A percentile compares a stretch with the other conserved stretches of the same genome.
phyloP scores from a whole-genome alignment of 2,329 filamentous ascomycete genomes.

The Purpureocillium takamizusanense region DNA sequence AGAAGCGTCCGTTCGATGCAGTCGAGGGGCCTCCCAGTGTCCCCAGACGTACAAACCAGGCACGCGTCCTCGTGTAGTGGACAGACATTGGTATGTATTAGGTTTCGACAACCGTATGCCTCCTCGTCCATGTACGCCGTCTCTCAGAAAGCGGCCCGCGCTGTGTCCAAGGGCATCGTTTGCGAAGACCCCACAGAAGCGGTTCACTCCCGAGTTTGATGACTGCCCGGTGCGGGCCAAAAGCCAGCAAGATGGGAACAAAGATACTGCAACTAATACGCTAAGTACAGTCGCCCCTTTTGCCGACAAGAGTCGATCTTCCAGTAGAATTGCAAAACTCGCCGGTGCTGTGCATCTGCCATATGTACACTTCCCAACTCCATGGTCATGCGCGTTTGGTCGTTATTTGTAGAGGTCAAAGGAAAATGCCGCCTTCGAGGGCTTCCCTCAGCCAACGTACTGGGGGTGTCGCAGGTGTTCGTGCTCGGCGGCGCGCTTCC shows the following conservation, averaged over 20 bases:
- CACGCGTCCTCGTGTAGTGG: background rate
- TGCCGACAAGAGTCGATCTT: slow-evolving; percentile 1
- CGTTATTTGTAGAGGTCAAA: slow-evolving; percentile 11
- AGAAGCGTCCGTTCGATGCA: no score
- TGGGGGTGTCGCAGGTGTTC: slow-evolving; percentile 16
- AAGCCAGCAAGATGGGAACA: slow-evolving; percentile 14
- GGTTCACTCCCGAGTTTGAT: background rate
- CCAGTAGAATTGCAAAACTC: background rate
- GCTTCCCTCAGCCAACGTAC: slow-evolving; percentile 14
- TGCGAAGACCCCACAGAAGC: background rate
- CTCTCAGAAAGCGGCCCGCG: background rate
- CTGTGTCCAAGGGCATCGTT: no score
- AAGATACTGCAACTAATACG: slow-evolving; percentile 14
- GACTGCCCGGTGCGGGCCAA: slow-evolving; percentile 2
- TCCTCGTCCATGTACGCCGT: background rate
- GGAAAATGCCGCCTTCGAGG: no score
- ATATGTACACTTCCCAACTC: slow-evolving; percentile 12
- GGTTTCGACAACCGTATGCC: background rate
- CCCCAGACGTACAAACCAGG: no score
- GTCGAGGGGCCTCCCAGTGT: no score
- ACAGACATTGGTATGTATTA: background rate
- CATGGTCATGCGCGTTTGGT: slow-evolving; percentile 22
- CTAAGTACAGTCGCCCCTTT: slow-evolving; percentile 19
- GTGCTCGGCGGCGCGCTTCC: slow-evolving; percentile 33
- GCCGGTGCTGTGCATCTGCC: slow-evolving; percentile 7